Evolutionary conservation across 1,284 basidiomycete species (phyloP), one percentile per base, ranked within the genome.

Genomic region (Acaromyces ingoldii): DNA sequence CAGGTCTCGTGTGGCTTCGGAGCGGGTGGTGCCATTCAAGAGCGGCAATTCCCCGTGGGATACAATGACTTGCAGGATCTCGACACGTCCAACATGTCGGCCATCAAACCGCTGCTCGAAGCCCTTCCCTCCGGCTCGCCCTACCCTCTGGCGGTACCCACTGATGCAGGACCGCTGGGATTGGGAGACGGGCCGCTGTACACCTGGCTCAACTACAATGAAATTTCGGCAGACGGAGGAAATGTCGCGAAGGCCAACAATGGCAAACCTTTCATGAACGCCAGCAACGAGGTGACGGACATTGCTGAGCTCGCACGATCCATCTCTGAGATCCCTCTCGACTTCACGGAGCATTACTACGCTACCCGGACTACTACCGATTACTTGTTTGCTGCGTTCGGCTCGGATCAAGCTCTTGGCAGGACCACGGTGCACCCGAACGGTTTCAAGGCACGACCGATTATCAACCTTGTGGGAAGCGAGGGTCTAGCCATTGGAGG

Each of bases 341-440:
- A 29, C 13, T 51, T 25, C 41, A 51, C 38, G 13, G 49, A 51
- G 49, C 36, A 38, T 24, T 51, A 51, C 49, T 51, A 51, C 33
- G 31, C 49, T 9, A 26, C 45, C 15, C 36, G 49, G 11, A 36
- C 38, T 1, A 51, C 49, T 2, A 28, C 38, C 19, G 49, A 51
- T 29, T 29, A 17, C 30, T 22, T 26, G 10, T 38, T 41, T 17
- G 13, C 13, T 17, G n/a, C 19, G 6, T 21, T 22, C 10, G 49
- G 49, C 26, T 30, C 45, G 11, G 15, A 13, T 4, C 21, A 51
- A 9, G 49, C 49, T 7, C 29, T 48, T 29, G n/a, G n/a, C n/a
- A n/a, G n/a, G n/a, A n/a, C n/a, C n/a, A n/a, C n/a, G n/a, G n/a
- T n/a, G n/a, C 38, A 51, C 21, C 19, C 28, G 4, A 26, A 51